Percentiles rank a stretch among this genome's conserved stretches.
phyloP scores from a whole-genome alignment of 192 early-diverging fungal species.

The Coemansia sp. region DNA sequence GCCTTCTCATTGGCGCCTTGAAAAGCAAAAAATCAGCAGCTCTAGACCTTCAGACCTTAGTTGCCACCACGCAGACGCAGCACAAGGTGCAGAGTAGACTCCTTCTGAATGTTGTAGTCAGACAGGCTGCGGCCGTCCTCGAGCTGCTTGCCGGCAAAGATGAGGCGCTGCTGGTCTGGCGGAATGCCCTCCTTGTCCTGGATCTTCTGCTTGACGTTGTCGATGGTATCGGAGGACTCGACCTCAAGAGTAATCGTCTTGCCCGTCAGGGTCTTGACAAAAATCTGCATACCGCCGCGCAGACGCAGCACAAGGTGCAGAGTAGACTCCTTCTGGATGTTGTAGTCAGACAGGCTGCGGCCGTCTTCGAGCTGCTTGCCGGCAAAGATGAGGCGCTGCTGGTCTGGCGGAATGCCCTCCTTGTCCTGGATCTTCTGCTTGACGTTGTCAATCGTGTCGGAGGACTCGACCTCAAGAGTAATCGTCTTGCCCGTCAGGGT shows the following conservation, averaged over 20 bases:
- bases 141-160: slow-evolving; percentile 99
- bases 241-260: slow-evolving; percentile 96
- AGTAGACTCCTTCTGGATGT: neutral
- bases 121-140: slow-evolving; percentile 95
- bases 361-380: slow-evolving; percentile 1
- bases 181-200: slow-evolving; percentile 88
- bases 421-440: no score
- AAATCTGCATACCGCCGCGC: slow-evolving; percentile 39
- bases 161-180: slow-evolving; percentile 98
- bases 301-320: slow-evolving; percentile 2
- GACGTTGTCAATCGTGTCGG: no score
- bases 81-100: slow-evolving; percentile 94
- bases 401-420: no score
- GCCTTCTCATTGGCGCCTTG: neutral
- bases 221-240: slow-evolving; percentile 72
- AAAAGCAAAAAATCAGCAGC: neutral
- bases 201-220: slow-evolving; percentile 81
- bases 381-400: no score
- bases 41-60: slow-evolving; percentile 2
- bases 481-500: slow-evolving; percentile 78
- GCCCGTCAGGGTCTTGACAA: slow-evolving; percentile 81
- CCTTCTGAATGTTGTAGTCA: slow-evolving; percentile 99
- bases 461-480: no score
- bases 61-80: slow-evolving; percentile 86
- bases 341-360: no score